Conservation (phyloP, 331 rosid species). For the Cydonia oblonga region DNA sequence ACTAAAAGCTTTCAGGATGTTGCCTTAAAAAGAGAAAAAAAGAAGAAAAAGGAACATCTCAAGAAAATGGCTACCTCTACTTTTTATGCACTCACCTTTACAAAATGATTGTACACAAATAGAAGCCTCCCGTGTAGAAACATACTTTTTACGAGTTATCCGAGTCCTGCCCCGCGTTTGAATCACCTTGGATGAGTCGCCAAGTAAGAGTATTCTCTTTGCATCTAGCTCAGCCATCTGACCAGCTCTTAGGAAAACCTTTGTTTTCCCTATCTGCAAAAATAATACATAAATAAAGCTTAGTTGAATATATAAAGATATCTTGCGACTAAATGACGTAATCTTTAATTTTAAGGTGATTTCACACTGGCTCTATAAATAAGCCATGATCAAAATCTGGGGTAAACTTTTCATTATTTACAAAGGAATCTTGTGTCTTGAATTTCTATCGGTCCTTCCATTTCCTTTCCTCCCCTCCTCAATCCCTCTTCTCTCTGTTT, state of each 20-base stretch:
- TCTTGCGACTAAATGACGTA: slow-evolving; percentile 9
- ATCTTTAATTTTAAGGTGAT: background rate
- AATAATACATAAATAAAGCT: background rate
- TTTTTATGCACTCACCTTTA: slow-evolving; percentile 48
- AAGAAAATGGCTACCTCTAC: slow-evolving; percentile 10
- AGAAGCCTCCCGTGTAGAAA: slow-evolving; percentile 33
- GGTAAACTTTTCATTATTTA: background rate
- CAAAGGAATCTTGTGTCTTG: background rate
- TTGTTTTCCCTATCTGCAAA: slow-evolving; percentile 63
- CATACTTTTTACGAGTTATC: slow-evolving; percentile 27
- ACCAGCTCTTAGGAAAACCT: slow-evolving; percentile 73
- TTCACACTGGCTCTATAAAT: background rate
- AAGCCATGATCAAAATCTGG: background rate
- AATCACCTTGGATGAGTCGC: slow-evolving; percentile 42
- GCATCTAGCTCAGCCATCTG: slow-evolving; percentile 90
- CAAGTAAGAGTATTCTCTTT: slow-evolving; percentile 35
- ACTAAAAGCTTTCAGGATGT: background rate
- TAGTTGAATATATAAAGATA: slow-evolving; percentile 6
- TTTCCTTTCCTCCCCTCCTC: background rate
- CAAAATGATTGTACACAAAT: slow-evolving; percentile 50
- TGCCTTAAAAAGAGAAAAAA: background rate
- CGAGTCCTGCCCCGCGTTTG: slow-evolving; percentile 39
- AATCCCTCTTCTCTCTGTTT: background rate
- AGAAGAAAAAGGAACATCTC: background rate
- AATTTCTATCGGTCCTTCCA: background rate